Conservation (phyloP, 2,329 filamentous ascomycete species). For the Chaetothyriales sp. region DNA sequence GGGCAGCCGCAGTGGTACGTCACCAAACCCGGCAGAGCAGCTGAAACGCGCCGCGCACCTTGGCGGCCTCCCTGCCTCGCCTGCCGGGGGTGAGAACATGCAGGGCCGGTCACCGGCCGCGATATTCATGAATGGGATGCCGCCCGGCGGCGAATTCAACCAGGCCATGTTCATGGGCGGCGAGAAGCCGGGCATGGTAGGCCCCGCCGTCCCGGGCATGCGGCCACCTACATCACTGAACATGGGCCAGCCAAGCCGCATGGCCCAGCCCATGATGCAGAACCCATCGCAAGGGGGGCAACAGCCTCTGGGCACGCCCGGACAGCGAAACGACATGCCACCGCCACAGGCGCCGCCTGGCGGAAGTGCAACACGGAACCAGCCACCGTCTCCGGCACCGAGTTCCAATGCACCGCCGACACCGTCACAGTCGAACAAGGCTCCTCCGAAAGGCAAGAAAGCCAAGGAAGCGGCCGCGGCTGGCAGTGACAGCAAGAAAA, state of each 20-base stretch:
- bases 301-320: conserved; percentile 41
- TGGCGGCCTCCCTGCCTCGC: conserved; percentile 43
- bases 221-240: conserved; percentile 43
- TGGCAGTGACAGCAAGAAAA: conserved; percentile 22
- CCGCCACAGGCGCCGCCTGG: conserved; percentile 35
- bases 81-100: conserved; percentile 44
- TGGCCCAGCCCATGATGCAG: conserved; percentile 36
- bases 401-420: conserved; percentile 43
- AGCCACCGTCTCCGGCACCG: conserved; percentile 33
- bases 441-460: conserved; percentile 48
- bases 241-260: conserved; percentile 25
- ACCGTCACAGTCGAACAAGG: conserved; percentile 46
- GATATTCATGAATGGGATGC: conserved; percentile 42
- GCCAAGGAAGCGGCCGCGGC: conserved; percentile 34
- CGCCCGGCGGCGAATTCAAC: conserved; percentile 24
- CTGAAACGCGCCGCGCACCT: conserved; percentile 53
- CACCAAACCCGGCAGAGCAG: conserved; percentile 48
- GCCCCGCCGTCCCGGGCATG: conserved; percentile 40
- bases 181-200: conserved; percentile 29
- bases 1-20: conserved; percentile 40
- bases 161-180: conserved; percentile 31
- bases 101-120: conserved; percentile 48
- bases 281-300: conserved; percentile 30
- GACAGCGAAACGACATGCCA: conserved; percentile 42
- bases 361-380: conserved; percentile 27